Conservation (phyloP, 129 eudicot genomes). For the Arctium minus region DNA sequence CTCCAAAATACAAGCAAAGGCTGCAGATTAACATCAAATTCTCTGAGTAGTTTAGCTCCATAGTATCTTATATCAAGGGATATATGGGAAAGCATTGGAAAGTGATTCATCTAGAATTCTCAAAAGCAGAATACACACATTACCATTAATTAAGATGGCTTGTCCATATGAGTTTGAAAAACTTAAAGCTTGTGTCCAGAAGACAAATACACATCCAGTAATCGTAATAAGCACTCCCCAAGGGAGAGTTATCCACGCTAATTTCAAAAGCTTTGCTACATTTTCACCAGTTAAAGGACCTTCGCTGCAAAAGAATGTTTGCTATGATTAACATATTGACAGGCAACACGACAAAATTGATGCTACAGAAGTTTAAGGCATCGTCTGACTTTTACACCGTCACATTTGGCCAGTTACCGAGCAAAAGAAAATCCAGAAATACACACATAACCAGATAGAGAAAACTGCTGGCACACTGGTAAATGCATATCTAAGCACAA, state of each 20-base stretch:
- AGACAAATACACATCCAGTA: constrained; percentile 57
- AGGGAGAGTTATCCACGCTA: constrained; percentile 92
- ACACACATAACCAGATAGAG: constrained; percentile 14
- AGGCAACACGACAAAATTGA: neutral
- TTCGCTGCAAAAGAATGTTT: constrained; percentile 43
- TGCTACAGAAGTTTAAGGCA: neutral
- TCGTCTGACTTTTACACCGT: neutral
- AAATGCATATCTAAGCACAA: constrained; percentile 5
- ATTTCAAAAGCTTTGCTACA: constrained; percentile 63
- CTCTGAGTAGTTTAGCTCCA: neutral
- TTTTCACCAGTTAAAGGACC: constrained; percentile 50
- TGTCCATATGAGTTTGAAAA: constrained; percentile 76
- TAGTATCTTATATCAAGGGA: neutral
- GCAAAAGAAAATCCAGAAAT: constrained; percentile 2
- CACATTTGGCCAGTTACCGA: neutral
- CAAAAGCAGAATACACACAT: constrained; percentile 16
- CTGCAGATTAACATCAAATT: constrained; percentile 34
- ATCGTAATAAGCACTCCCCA: constrained; percentile 63
- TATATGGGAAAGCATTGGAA: neutral
- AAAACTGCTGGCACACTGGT: neutral
- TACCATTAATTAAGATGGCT: constrained; percentile 88
- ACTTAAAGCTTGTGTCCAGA: constrained; percentile 80
- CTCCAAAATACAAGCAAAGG: constrained; percentile 81
- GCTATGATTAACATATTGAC: constrained; percentile 2
- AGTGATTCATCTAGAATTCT: neutral